phyloP scores from a whole-genome alignment of 176 grass and related monocot species.

The Paspalum vaginatum region DNA sequence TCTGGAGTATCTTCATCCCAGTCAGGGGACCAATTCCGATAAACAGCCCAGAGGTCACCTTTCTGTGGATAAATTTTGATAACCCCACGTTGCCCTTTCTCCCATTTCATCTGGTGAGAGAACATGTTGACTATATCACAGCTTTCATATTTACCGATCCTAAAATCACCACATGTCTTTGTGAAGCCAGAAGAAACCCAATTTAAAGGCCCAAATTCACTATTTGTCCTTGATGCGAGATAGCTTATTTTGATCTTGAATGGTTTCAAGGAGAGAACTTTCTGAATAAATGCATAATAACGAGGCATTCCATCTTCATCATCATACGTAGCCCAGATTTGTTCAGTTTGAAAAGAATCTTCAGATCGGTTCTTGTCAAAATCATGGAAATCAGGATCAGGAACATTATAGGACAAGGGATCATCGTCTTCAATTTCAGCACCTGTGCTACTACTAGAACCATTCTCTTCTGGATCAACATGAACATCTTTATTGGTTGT shows the following conservation, averaged over 20 bases:
- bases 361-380: slow-evolving; percentile 61
- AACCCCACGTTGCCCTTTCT: slow-evolving; percentile 57
- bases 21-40: slow-evolving; percentile 62
- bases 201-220: slow-evolving; percentile 57
- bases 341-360: slow-evolving; percentile 51
- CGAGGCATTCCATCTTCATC: slow-evolving; percentile 76
- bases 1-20: slow-evolving; percentile 65
- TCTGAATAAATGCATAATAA: slow-evolving; percentile 67
- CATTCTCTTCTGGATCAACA: slow-evolving; percentile 33
- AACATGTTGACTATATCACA: slow-evolving; percentile 65
- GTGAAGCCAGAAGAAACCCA: slow-evolving; percentile 68
- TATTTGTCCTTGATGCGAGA: slow-evolving; percentile 56
- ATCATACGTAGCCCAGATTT: slow-evolving; percentile 79
- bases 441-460: no score
- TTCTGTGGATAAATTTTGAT: slow-evolving; percentile 69
- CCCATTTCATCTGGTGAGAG: slow-evolving; percentile 64
- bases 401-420: slow-evolving; percentile 53
- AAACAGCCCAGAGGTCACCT: slow-evolving; percentile 72
- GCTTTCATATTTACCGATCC: slow-evolving; percentile 51
- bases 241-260: slow-evolving; percentile 62
- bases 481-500: slow-evolving; percentile 24
- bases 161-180: slow-evolving; percentile 70
- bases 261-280: slow-evolving; percentile 59
- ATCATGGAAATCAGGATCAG: slow-evolving; percentile 80
- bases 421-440: slow-evolving; percentile 51